Evolutionary conservation across 495 filamentous ascomycete species (phyloP).

Genomic region (Penicillium roqueforti): DNA sequence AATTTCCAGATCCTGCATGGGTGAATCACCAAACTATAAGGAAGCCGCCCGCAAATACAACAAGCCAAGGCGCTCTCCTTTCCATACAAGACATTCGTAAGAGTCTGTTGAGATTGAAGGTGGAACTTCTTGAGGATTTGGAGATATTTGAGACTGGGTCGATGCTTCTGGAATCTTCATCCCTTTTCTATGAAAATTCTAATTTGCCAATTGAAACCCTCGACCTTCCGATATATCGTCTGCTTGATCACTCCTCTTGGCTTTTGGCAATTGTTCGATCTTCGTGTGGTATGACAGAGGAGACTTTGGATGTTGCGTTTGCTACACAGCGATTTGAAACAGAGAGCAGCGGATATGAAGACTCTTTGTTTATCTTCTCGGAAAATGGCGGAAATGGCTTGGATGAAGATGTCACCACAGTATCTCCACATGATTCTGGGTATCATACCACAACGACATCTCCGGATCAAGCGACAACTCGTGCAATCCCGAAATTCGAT

Average conservation of each 20-base stretch:
- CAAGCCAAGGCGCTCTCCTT: no score
- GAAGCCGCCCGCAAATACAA: background rate
- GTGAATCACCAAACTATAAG: background rate
- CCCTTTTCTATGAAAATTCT: background rate
- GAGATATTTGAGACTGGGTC: slow-evolving; percentile 11
- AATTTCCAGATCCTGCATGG: background rate
- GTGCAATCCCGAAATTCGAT: background rate
- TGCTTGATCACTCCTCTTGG: slow-evolving; percentile 17
- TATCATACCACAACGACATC: slow-evolving; percentile 7
- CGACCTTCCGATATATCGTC: slow-evolving; percentile 19
- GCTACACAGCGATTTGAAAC: background rate
- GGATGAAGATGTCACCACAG: slow-evolving; percentile 2
- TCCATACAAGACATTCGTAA: background rate
- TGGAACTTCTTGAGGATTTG: slow-evolving; percentile 20
- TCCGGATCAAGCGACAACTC: background rate
- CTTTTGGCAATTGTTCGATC: slow-evolving; percentile 16
- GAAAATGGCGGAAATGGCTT: background rate
- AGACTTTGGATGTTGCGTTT: no score
- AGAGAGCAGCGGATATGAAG: background rate
- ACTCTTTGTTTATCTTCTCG: background rate
- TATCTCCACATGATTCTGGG: slow-evolving; percentile 13
- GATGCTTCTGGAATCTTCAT: background rate
- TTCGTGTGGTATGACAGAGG: background rate
- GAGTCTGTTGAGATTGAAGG: slow-evolving; percentile 12
- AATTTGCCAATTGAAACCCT: slow-evolving; percentile 3